Conservation (phyloP, 2,329 filamentous ascomycete species). For the Paecilomyces niveus region DNA sequence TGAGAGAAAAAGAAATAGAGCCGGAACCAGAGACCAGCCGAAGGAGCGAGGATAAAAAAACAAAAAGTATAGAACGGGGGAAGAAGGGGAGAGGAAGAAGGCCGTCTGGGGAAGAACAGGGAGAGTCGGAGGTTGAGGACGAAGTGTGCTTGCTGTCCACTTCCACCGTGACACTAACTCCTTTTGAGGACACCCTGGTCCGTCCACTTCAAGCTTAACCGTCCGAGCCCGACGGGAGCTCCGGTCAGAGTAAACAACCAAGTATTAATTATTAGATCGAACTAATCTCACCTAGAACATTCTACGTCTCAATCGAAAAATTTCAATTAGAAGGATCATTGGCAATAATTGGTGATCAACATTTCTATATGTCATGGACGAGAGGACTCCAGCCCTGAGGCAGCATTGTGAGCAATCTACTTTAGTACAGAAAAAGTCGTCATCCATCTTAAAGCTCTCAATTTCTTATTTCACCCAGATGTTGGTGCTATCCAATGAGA, state of each 20-base stretch:
- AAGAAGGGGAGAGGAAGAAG: constrained; percentile 13
- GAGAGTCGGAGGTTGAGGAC: neutral
- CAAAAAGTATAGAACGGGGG: constrained; percentile 15
- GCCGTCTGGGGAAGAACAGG: constrained; percentile 14
- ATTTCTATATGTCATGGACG: neutral
- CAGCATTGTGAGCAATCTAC: neutral
- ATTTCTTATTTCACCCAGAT: neutral
- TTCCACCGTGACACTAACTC: neutral
- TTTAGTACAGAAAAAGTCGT: neutral
- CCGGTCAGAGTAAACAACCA: neutral
- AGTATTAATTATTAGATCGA: no score
- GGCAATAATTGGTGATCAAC: neutral
- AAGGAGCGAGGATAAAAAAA: constrained; percentile 22
- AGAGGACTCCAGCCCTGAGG: no score
- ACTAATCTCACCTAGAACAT: no score
- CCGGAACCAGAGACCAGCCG: constrained; percentile 25
- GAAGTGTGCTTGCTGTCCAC: constrained; percentile 1
- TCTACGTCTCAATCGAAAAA: neutral
- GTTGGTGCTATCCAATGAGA: neutral
- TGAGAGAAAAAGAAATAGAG: constrained; percentile 19
- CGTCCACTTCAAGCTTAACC: neutral
- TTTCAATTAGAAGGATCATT: neutral
- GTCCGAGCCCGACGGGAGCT: neutral
- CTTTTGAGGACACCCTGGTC: neutral
- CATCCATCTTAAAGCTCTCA: neutral